These are phyloP conservation scores for Lentinula sp. DNA, from an alignment of 768 basidiomycete genomes.

Conservation along the genomic window DNA sequence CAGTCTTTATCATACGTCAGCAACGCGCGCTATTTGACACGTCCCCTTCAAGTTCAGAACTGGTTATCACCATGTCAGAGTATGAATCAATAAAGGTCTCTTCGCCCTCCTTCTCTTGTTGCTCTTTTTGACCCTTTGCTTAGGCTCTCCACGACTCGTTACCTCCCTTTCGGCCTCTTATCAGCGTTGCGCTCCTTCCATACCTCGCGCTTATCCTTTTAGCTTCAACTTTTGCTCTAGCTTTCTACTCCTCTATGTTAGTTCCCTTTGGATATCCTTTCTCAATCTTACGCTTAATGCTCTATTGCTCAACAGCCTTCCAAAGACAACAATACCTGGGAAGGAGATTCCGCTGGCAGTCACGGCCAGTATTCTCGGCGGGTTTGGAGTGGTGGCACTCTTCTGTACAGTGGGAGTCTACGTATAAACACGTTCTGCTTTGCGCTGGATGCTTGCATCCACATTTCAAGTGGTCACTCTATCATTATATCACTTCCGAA, in stretches of 20 bases:
- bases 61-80: slow-evolving; percentile 39
- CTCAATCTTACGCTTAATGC: slow-evolving; percentile 4
- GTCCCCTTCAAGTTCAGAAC: slow-evolving; percentile 23
- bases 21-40: neutral
- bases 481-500: neutral
- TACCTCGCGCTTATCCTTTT: slow-evolving; percentile 72
- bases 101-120: neutral
- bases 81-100: slow-evolving; percentile 52
- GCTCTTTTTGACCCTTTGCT: neutral
- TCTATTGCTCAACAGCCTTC: slow-evolving; percentile 15
- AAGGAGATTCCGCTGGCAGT: slow-evolving; percentile 68
- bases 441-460: neutral
- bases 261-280: slow-evolving; percentile 19
- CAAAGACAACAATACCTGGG: slow-evolving; percentile 57
- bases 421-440: slow-evolving; percentile 41
- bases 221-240: slow-evolving; percentile 69
- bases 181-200: slow-evolving; percentile 66
- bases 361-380: slow-evolving; percentile 72
- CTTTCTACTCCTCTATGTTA: slow-evolving; percentile 89
- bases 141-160: slow-evolving; percentile 57
- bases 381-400: slow-evolving; percentile 84
- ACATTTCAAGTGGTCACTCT: neutral
- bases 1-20: neutral
- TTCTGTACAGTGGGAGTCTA: slow-evolving; percentile 85
- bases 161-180: slow-evolving; percentile 65